Evolutionary conservation across 2,329 filamentous ascomycete genomes (phyloP).

Genomic region (Aspergillus japonicus): DNA sequence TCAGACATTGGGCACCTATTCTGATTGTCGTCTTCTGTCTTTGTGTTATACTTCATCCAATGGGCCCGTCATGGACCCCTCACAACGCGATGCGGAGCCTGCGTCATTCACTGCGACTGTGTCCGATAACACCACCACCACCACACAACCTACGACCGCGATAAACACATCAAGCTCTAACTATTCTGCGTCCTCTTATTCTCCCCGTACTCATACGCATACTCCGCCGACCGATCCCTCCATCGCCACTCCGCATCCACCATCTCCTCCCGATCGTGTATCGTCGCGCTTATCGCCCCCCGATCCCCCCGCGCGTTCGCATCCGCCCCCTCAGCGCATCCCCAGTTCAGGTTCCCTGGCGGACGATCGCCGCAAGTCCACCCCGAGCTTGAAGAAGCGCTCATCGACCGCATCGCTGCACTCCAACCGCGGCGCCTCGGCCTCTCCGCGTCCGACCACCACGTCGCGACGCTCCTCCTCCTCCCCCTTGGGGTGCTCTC

Average conservation of each 20-base stretch:
- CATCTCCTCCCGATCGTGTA: constrained; percentile 24
- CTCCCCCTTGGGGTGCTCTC: constrained; percentile 29
- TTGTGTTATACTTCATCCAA: neutral
- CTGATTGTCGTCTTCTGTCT: neutral
- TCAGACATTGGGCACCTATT: neutral
- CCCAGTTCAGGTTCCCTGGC: constrained; percentile 38
- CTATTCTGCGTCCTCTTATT: constrained; percentile 14
- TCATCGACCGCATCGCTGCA: constrained; percentile 39
- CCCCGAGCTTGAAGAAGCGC: constrained; percentile 39
- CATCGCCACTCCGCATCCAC: constrained; percentile 26
- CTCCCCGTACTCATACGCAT: too few species aligned
- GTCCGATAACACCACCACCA: constrained; percentile 17
- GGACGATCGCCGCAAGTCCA: constrained; percentile 38
- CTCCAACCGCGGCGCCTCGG: constrained; percentile 29
- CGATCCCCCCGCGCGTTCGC: constrained; percentile 23
- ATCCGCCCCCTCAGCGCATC: constrained; percentile 28
- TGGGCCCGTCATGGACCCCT: constrained; percentile 33
- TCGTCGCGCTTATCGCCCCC: constrained; percentile 28
- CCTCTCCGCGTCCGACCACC: constrained; percentile 31
- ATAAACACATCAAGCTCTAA: constrained; percentile 12
- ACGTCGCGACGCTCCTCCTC: constrained; percentile 38
- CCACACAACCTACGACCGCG: too few species aligned
- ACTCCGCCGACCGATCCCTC: constrained; percentile 28
- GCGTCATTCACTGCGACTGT: constrained; percentile 21
- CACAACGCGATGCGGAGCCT: constrained; percentile 25